A percentile compares a stretch with the other conserved stretches of the same genome.
Conservation (phyloP, 2,329 filamentous ascomycete genomes). For the Ceratocystis alfenasii region DNA sequence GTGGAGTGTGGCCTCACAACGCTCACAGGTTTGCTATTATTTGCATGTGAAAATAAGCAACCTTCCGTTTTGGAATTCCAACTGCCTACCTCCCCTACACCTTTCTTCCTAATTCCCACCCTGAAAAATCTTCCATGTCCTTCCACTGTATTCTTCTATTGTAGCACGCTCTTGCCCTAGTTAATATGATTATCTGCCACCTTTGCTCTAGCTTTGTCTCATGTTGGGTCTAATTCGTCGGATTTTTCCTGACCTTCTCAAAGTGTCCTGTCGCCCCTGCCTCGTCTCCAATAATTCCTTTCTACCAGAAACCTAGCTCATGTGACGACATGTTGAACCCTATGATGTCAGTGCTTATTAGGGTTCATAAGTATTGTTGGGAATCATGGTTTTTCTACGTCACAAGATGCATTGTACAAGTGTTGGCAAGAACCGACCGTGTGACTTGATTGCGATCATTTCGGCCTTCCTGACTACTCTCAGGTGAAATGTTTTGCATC, state of each 20-base stretch:
- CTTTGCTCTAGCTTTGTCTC: background rate
- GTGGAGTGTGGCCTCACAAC: slow-evolving; percentile 8
- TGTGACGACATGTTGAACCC: background rate
- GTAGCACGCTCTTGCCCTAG: background rate
- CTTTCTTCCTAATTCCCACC: background rate
- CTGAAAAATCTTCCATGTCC: background rate
- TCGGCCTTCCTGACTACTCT: background rate
- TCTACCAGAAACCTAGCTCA: background rate
- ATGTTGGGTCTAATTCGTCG: background rate
- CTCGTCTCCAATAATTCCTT: background rate
- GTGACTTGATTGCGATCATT: too few relatives aligned
- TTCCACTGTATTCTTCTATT: slow-evolving; percentile 2
- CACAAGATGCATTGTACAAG: background rate
- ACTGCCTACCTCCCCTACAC: background rate
- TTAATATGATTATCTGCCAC: background rate
- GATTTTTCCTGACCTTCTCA: background rate
- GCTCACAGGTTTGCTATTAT: background rate
- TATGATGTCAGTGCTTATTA: background rate
- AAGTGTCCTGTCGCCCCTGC: background rate
- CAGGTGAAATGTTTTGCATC: background rate
- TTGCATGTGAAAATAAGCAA: slow-evolving; percentile 12
- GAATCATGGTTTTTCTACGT: background rate
- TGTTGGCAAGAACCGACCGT: too few relatives aligned
- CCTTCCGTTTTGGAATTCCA: background rate
- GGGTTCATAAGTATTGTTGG: background rate